Evolutionary conservation across 345 rosid genomes (phyloP).

Genomic region (Bruguiera sexangula): DNA sequence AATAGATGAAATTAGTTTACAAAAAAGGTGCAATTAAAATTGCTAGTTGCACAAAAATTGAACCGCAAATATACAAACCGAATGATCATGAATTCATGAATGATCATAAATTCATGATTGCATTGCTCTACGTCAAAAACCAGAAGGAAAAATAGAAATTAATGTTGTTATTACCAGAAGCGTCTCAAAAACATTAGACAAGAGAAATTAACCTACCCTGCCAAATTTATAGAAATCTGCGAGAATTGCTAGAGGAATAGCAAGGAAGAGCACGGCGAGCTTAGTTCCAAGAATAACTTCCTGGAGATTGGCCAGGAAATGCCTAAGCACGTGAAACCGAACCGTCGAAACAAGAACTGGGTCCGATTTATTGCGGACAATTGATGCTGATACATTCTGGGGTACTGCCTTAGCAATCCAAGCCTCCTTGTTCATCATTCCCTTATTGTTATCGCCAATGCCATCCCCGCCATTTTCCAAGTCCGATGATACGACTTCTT

Average conservation of each 20-base stretch:
- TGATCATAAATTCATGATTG: too few species aligned
- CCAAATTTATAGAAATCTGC: constrained; percentile 42
- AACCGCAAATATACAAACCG: too few species aligned
- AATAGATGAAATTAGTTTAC: too few species aligned
- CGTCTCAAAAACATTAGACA: too few species aligned
- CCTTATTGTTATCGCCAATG: neutral
- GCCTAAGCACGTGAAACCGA: constrained; percentile 31
- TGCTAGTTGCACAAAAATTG: too few species aligned
- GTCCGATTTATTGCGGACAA: constrained; percentile 39
- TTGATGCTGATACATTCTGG: constrained; percentile 32
- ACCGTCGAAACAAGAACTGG: constrained; percentile 25
- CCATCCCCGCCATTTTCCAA: constrained; percentile 15
- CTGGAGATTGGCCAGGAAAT: constrained; percentile 35
- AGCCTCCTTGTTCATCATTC: constrained; percentile 1
- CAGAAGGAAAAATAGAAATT: too few species aligned
- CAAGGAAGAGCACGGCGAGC: constrained; percentile 50
- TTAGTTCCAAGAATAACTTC: constrained; percentile 49
- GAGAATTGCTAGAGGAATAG: constrained; percentile 45
- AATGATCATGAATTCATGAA: too few species aligned
- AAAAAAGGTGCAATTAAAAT: too few species aligned
- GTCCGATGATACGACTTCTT: neutral
- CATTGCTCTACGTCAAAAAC: too few species aligned
- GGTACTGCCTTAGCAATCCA: constrained; percentile 18
- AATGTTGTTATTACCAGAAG: neutral
- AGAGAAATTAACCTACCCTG: constrained; percentile 29